Percentiles rank a stretch among this genome's conserved stretches.
These are phyloP conservation scores for Cladophialophora psammophila DNA, from an alignment of 2,329 filamentous ascomycete genomes.

Conservation along the genomic window DNA sequence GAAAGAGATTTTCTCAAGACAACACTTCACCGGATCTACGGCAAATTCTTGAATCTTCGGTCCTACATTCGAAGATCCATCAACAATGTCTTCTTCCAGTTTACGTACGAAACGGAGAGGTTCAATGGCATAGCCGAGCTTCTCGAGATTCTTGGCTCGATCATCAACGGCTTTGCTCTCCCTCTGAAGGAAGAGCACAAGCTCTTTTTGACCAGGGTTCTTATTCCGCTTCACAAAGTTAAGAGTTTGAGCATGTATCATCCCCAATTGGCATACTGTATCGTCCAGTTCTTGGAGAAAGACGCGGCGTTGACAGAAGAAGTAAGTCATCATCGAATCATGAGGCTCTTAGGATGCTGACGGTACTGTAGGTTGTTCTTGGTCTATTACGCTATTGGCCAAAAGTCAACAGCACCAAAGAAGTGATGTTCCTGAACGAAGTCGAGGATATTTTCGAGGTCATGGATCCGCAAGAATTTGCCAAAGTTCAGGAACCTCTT, in stretches of 20 bases:
- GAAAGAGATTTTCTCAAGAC: conserved; percentile 98
- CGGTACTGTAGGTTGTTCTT: conserved; percentile 75
- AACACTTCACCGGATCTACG: conserved; percentile 95
- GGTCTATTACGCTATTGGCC: conserved; percentile 97
- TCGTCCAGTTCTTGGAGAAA: conserved; percentile 98
- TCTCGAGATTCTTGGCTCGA: conserved; percentile 94
- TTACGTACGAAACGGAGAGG: conserved; percentile 96
- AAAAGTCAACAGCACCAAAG: conserved; percentile 99
- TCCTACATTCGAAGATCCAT: conserved; percentile 98
- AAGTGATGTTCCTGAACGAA: conserved; percentile 99
- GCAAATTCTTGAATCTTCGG: conserved; percentile 96
- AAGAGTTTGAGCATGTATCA: conserved; percentile 99
- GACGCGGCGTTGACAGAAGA: conserved; percentile 97
- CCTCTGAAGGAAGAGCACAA: conserved; percentile 99
- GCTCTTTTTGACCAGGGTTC: conserved; percentile 89
- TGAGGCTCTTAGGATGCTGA: conserved; percentile 21
- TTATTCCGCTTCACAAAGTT: conserved; percentile 95
- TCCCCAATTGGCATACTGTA: conserved; percentile 96
- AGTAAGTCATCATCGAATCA: conserved; percentile 57
- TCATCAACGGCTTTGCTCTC: conserved; percentile 97
- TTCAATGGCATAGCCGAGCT: conserved; percentile 98
- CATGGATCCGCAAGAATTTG: conserved; percentile 98
- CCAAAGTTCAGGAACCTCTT: conserved; percentile 95
- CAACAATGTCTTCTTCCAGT: conserved; percentile 99
- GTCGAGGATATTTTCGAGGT: conserved; percentile 99